phyloP scores from a whole-genome alignment of 306 rosid genomes.

The Quercus bicolor region DNA sequence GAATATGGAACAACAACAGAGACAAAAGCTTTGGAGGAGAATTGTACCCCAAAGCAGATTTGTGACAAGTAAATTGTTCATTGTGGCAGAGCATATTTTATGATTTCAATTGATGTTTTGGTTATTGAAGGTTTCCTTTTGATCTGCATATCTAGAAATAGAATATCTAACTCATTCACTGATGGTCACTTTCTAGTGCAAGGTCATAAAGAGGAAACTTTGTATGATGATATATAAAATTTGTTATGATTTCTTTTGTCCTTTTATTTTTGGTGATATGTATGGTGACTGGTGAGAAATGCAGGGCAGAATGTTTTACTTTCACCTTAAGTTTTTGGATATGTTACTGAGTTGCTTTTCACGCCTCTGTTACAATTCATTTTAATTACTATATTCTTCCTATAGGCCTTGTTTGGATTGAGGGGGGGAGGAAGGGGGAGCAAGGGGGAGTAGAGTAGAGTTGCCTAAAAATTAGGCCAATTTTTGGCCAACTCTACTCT shows the following conservation, averaged over 20 bases:
- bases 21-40: constrained; percentile 95
- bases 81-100: not conserved
- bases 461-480: too few species aligned
- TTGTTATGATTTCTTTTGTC: not conserved
- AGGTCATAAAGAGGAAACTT: not conserved
- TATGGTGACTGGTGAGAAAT: not conserved
- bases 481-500: too few species aligned
- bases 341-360: not conserved
- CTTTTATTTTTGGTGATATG: not conserved
- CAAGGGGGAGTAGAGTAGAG: too few species aligned
- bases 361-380: not conserved
- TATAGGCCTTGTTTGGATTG: not conserved
- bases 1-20: constrained; percentile 96
- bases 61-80: constrained; percentile 68
- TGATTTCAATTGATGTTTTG: not conserved
- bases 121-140: not conserved
- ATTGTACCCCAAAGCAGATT: constrained; percentile 79
- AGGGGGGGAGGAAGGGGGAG: too few species aligned
- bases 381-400: not conserved
- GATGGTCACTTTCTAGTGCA: not conserved
- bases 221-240: not conserved
- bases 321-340: not conserved
- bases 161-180: not conserved
- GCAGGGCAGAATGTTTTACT: not conserved
- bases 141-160: not conserved